Conservation (phyloP, 2,329 filamentous ascomycete species). For the Leptosphaerulina australis region DNA sequence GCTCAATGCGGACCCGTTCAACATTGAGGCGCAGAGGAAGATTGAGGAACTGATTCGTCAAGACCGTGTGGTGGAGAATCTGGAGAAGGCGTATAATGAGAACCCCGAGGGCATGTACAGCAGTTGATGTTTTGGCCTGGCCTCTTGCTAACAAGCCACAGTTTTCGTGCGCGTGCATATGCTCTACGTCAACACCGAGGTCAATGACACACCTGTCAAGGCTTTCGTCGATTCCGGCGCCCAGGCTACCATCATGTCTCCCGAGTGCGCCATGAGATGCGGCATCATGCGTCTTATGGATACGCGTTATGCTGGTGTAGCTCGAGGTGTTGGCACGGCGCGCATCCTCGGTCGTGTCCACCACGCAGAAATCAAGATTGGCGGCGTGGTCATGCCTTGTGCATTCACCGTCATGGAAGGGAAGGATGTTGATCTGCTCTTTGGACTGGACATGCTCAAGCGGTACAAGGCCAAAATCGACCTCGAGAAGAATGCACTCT, state of each 20-base stretch:
- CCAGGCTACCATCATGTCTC: conserved; percentile 98
- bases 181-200: conserved; percentile 94
- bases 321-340: conserved; percentile 91
- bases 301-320: conserved; percentile 87
- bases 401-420: conserved; percentile 99
- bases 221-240: conserved; percentile 97
- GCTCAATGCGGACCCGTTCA: conserved; percentile 93
- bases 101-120: conserved; percentile 89
- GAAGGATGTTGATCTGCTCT: conserved; percentile 89
- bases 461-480: conserved; percentile 94
- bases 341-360: conserved; percentile 95
- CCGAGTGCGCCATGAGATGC: conserved; percentile 85
- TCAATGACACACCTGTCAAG: conserved; percentile 91
- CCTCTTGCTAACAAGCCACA: conserved; percentile 49
- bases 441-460: conserved; percentile 96
- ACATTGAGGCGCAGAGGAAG: conserved; percentile 84
- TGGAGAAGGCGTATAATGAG: conserved; percentile 96
- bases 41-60: conserved; percentile 98
- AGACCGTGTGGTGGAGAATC: conserved; percentile 90
- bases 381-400: conserved; percentile 83
- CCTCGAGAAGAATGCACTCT: conserved; percentile 78
- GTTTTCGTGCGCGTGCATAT: conserved; percentile 95
- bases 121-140: too few species aligned
- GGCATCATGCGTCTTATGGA: conserved; percentile 97
- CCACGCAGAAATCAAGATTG: conserved; percentile 92